Evolutionary conservation across 1,284 basidiomycete genomes (phyloP).

Genomic region (Puccinia brachypodii): DNA sequence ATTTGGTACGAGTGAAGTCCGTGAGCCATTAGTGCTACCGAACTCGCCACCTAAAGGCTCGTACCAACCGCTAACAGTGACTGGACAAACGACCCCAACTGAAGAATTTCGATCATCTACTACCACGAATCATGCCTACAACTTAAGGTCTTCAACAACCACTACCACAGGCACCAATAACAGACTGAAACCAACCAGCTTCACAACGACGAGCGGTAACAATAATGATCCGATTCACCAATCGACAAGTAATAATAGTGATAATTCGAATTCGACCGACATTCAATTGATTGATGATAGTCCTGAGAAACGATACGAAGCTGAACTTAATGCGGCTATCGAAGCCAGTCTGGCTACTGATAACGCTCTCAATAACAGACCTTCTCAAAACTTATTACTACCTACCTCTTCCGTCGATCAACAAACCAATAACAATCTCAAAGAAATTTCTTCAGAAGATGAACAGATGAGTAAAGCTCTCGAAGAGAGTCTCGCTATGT

Average conservation of each 20-base stretch:
- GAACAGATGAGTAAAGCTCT: conserved; percentile 49
- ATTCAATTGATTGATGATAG: conserved; percentile 16
- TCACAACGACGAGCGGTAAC: not conserved
- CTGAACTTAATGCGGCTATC: conserved; percentile 45
- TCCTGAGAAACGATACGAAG: conserved; percentile 31
- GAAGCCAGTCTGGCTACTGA: conserved; percentile 37
- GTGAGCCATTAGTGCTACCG: conserved; percentile 47
- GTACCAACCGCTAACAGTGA: conserved; percentile 45
- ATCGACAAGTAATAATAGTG: not conserved
- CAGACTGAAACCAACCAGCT: not conserved
- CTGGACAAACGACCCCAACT: conserved; percentile 41
- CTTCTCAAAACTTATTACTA: not conserved
- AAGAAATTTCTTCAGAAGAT: conserved; percentile 37
- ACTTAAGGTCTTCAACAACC: not conserved
- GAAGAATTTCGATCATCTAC: conserved; percentile 30
- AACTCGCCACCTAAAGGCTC: conserved; percentile 46
- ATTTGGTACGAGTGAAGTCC: conserved; percentile 19
- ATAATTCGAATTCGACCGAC: not conserved
- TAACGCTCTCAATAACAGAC: not conserved
- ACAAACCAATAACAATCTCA: not conserved
- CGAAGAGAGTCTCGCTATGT: conserved; percentile 48
- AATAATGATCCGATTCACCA: too few species aligned
- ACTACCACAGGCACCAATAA: not conserved
- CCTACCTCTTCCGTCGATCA: not conserved
- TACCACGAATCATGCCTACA: conserved; percentile 22